Percentiles rank a stretch among this genome's conserved stretches.
These are phyloP conservation scores for Lasiodiplodia sp. DNA, from an alignment of 2,329 filamentous ascomycete species.

Conservation along the genomic window DNA sequence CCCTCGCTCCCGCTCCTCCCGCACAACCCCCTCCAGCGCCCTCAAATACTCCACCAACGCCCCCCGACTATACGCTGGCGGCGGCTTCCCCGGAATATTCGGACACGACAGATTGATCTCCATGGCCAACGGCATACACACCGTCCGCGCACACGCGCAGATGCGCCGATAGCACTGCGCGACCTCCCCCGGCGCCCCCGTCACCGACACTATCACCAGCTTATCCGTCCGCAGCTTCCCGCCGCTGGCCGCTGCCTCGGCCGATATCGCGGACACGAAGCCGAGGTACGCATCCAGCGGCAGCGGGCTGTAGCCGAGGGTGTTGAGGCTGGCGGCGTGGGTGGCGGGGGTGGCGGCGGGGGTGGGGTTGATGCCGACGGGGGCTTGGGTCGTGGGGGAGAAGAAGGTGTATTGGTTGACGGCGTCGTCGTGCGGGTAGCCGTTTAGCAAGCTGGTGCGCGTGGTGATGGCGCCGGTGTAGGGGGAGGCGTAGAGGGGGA, in stretches of 20 bases:
- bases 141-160: slow-evolving; percentile 41
- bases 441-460: slow-evolving; percentile 70
- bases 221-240: slow-evolving; percentile 50
- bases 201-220: slow-evolving; percentile 74
- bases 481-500: slow-evolving; percentile 65
- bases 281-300: slow-evolving; percentile 65
- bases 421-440: slow-evolving; percentile 67
- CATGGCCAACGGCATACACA: slow-evolving; percentile 65
- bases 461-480: slow-evolving; percentile 78
- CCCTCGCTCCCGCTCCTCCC: slow-evolving; percentile 58
- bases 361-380: neutral
- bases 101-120: slow-evolving; percentile 83
- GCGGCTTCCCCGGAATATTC: slow-evolving; percentile 72
- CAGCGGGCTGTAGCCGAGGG: slow-evolving; percentile 75
- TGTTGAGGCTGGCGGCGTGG: slow-evolving; percentile 63
- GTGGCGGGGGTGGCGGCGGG: slow-evolving; percentile 35
- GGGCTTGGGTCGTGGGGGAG: slow-evolving; percentile 50
- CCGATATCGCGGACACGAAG: slow-evolving; percentile 60
- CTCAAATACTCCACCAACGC: slow-evolving; percentile 64
- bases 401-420: slow-evolving; percentile 74
- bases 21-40: slow-evolving; percentile 55
- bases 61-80: slow-evolving; percentile 70
- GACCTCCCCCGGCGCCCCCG: slow-evolving; percentile 67
- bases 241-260: slow-evolving; percentile 31
- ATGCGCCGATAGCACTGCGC: slow-evolving; percentile 63